A percentile compares a stretch with the other conserved stretches of the same genome.
Conservation (phyloP, 2,329 filamentous ascomycete species). For the Pseudogymnoascus sp. region DNA sequence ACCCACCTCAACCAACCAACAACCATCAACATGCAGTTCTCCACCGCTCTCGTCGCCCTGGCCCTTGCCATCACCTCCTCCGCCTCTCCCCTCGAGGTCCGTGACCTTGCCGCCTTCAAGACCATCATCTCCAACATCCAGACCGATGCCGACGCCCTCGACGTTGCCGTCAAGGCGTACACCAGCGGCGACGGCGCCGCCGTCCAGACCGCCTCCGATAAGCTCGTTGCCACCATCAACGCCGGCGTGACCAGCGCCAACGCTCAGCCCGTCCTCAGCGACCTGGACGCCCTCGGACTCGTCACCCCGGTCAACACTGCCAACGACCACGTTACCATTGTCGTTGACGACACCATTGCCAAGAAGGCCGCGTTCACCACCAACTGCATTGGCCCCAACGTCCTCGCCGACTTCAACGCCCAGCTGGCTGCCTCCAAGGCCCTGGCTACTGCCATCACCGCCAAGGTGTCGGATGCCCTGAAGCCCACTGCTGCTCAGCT, state of each 20-base stretch:
- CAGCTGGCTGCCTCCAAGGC: not conserved
- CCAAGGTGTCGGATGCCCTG: not conserved
- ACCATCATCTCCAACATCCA: not conserved
- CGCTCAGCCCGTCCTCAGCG: not conserved
- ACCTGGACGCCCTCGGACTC: not conserved
- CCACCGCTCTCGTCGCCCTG: not conserved
- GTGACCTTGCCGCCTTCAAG: not conserved
- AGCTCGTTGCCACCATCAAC: not conserved
- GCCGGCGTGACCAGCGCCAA: not conserved
- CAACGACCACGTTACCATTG: not conserved
- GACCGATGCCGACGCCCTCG: constrained; percentile 12
- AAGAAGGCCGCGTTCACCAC: not conserved
- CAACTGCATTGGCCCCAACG: not conserved
- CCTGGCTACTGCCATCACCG: not conserved
- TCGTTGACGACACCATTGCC: not conserved
- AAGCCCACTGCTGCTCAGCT: not conserved
- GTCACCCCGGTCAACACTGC: not conserved
- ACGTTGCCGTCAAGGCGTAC: not conserved
- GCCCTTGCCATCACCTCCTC: not conserved
- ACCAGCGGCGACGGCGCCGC: not conserved
- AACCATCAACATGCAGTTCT: constrained; percentile 1
- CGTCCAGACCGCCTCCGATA: not conserved
- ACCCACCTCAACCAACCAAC: not conserved
- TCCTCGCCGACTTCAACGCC: not conserved
- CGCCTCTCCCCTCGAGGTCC: not conserved